phyloP scores from a whole-genome alignment of 129 eudicot species.

The Artemisia annua region DNA sequence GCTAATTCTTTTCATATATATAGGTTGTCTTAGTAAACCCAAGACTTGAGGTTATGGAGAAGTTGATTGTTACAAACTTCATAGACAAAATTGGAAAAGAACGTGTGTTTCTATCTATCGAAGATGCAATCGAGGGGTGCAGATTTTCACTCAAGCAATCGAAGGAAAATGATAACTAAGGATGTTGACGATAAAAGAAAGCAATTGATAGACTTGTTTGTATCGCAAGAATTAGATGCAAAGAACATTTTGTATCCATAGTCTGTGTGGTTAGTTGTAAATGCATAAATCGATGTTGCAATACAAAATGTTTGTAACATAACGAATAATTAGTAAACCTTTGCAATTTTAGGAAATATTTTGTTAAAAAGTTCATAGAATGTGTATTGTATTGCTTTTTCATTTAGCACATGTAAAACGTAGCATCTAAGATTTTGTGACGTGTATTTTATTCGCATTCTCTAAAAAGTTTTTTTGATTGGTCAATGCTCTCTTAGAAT shows the following conservation, averaged over 20 bases:
- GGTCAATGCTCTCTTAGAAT: not conserved
- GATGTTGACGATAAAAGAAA: conserved; percentile 2
- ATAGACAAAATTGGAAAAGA: conserved; percentile 71
- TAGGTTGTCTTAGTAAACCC: conserved; percentile 79
- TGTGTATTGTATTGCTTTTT: too few relatives aligned
- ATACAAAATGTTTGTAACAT: conserved; percentile 16
- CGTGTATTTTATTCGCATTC: not conserved
- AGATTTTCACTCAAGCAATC: conserved; percentile 39
- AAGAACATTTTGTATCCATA: conserved; percentile 22
- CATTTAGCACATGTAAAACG: not conserved
- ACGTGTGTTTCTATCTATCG: conserved; percentile 58
- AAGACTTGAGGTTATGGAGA: conserved; percentile 80
- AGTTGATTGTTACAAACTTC: conserved; percentile 55
- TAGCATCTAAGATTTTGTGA: not conserved
- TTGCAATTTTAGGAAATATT: not conserved
- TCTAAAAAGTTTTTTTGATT: not conserved
- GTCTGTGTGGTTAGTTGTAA: conserved; percentile 17
- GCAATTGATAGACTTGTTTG: not conserved
- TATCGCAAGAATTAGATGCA: not conserved
- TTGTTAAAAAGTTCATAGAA: not conserved
- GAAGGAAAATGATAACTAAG: conserved; percentile 22
- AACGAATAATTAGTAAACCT: not conserved
- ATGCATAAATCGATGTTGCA: conserved; percentile 20
- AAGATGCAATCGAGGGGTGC: conserved; percentile 75
- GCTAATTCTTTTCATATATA: not conserved